phyloP scores from a whole-genome alignment of 192 early-diverging fungal species.

The Umbelopsis isabellina region DNA sequence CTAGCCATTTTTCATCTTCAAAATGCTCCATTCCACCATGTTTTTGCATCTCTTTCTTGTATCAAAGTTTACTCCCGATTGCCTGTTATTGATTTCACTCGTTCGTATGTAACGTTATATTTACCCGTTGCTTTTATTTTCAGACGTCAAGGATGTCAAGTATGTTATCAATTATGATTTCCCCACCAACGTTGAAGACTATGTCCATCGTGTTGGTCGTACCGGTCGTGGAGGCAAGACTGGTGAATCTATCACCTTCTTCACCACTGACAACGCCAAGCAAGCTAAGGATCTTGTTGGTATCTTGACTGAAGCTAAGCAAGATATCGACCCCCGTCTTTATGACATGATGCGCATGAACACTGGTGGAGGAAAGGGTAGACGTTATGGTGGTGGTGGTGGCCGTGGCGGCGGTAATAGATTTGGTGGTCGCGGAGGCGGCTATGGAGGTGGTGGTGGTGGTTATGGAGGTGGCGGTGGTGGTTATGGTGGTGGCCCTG shows the following conservation, averaged over 20 bases:
- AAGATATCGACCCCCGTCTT: constrained; percentile 82
- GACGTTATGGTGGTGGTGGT: constrained; percentile 42
- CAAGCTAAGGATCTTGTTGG: constrained; percentile 83
- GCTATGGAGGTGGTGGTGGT: constrained; percentile 38
- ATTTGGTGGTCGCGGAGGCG: constrained; percentile 28
- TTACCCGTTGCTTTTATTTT: constrained; percentile 31
- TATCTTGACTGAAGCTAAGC: constrained; percentile 90
- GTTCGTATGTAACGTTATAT: background rate
- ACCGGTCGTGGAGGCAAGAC: constrained; percentile 92
- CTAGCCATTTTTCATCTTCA: constrained; percentile 26
- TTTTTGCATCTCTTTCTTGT: constrained; percentile 25
- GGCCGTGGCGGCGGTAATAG: constrained; percentile 29
- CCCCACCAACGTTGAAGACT: constrained; percentile 90
- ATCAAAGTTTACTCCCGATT: constrained; percentile 10
- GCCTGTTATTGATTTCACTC: constrained; percentile 10
- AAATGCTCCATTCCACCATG: constrained; percentile 9
- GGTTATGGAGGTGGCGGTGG: constrained; percentile 34
- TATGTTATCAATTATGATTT: constrained; percentile 98
- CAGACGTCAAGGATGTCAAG: constrained; percentile 95
- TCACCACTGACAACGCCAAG: constrained; percentile 85
- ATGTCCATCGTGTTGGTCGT: constrained; percentile 94
- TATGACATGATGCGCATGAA: constrained; percentile 64
- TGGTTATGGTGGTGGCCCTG: constrained; percentile 36
- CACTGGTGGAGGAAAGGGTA: constrained; percentile 41
- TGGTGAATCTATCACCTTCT: constrained; percentile 93